phyloP scores from a whole-genome alignment of 371 early-diverging fungal genomes.

The Mortierella sp. region DNA sequence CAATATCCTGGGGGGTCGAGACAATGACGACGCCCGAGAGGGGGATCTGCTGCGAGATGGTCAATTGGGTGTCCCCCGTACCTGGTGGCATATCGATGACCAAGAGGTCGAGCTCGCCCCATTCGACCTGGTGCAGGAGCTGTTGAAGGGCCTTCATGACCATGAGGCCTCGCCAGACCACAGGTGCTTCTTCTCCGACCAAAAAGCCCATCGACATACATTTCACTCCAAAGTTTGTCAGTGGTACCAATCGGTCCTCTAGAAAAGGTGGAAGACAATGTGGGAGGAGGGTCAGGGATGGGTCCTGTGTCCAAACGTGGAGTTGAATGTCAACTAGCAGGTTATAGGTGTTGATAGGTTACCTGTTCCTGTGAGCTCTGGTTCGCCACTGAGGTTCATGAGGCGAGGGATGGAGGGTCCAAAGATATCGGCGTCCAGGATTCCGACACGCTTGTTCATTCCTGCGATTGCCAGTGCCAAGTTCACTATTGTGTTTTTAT shows the following conservation, averaged over 20 bases:
- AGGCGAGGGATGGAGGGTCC: constrained; percentile 91
- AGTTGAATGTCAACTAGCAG: too few species aligned
- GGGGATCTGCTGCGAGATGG: constrained; percentile 85
- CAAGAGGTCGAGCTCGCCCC: constrained; percentile 83
- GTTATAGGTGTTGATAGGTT: neutral
- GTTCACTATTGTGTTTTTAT: constrained; percentile 69
- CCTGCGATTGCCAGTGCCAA: constrained; percentile 80
- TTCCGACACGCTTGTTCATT: constrained; percentile 74
- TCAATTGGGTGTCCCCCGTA: constrained; percentile 91
- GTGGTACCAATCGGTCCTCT: constrained; percentile 76
- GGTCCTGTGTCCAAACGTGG: neutral
- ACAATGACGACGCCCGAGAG: constrained; percentile 88
- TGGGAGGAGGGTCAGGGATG: neutral
- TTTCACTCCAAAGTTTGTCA: constrained; percentile 86
- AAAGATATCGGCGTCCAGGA: constrained; percentile 94
- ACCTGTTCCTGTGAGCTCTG: constrained; percentile 74
- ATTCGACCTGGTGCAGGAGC: constrained; percentile 86
- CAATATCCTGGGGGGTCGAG: constrained; percentile 93
- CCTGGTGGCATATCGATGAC: constrained; percentile 96
- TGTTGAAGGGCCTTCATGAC: constrained; percentile 96
- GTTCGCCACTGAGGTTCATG: constrained; percentile 85
- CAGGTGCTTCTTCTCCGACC: constrained; percentile 80
- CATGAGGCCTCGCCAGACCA: constrained; percentile 95
- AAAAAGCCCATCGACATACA: constrained; percentile 96
- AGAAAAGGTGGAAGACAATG: neutral